phyloP scores from a whole-genome alignment of 306 rosid species.

The Castanopsis chinensis region DNA sequence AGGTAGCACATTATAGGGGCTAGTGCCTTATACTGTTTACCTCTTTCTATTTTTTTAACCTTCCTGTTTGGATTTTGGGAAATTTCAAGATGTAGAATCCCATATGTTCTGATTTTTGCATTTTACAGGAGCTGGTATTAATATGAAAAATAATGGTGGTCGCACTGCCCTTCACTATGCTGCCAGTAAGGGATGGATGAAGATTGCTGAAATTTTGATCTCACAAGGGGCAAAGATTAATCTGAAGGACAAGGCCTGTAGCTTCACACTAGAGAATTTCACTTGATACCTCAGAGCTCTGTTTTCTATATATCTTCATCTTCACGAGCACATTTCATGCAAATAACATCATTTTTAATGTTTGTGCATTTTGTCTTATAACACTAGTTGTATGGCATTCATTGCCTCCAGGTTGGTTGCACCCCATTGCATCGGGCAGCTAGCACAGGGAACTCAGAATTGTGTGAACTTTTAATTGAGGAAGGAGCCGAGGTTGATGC shows the following conservation, averaged over 20 bases:
- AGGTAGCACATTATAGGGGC: not conserved
- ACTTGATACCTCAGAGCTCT: constrained; percentile 2
- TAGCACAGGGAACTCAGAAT: constrained; percentile 73
- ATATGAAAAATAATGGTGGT: constrained; percentile 69
- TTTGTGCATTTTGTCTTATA: not conserved
- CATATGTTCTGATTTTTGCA: constrained; percentile 15
- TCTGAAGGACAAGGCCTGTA: constrained; percentile 72
- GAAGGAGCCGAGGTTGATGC: constrained; percentile 97
- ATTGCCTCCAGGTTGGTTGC: constrained; percentile 65
- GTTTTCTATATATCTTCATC: constrained; percentile 5
- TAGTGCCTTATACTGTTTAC: not conserved
- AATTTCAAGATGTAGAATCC: constrained; percentile 1
- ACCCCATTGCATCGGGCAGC: constrained; percentile 97
- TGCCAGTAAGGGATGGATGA: constrained; percentile 82
- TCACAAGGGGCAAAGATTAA: constrained; percentile 73
- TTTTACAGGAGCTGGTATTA: constrained; percentile 74
- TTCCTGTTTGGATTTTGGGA: constrained; percentile 3
- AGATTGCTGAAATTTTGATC: constrained; percentile 72
- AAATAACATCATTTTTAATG: not conserved
- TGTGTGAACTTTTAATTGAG: constrained; percentile 86
- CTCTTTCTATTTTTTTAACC: not conserved
- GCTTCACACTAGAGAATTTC: constrained; percentile 17
- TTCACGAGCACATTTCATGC: not conserved
- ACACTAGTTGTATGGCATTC: not conserved
- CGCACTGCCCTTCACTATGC: constrained; percentile 94